phyloP scores from a whole-genome alignment of 805 yeast genomes.

The Myxozyma neglecta region DNA sequence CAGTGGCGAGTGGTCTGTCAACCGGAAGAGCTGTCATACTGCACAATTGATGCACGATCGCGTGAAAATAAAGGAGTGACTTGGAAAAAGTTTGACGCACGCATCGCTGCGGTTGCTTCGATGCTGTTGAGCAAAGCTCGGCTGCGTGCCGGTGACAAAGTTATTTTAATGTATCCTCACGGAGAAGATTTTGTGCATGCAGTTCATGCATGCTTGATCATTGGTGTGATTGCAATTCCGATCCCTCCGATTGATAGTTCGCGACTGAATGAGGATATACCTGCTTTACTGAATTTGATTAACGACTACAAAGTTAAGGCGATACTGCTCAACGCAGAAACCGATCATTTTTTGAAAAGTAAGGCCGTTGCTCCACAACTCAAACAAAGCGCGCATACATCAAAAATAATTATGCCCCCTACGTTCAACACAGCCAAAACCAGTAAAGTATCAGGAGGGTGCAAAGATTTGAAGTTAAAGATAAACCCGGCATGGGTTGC shows the following conservation, averaged over 20 bases:
- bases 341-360: slow-evolving; percentile 65
- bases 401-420: slow-evolving; percentile 47
- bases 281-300: slow-evolving; percentile 63
- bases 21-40: slow-evolving; percentile 77
- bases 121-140: slow-evolving; percentile 67
- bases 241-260: slow-evolving; percentile 67
- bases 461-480: slow-evolving; percentile 33
- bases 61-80: slow-evolving; percentile 55
- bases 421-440: slow-evolving; percentile 68
- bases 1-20: slow-evolving; percentile 74
- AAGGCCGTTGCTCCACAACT: slow-evolving; percentile 63
- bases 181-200: slow-evolving; percentile 85
- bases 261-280: slow-evolving; percentile 70
- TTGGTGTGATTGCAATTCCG: slow-evolving; percentile 79
- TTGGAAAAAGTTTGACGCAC: slow-evolving; percentile 81
- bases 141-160: slow-evolving; percentile 67
- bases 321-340: slow-evolving; percentile 74
- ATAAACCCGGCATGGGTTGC: slow-evolving; percentile 36
- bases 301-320: slow-evolving; percentile 69
- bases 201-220: slow-evolving; percentile 78
- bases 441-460: slow-evolving; percentile 39
- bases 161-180: slow-evolving; percentile 78
- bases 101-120: slow-evolving; percentile 71
- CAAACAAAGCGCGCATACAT: slow-evolving; percentile 45
- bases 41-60: slow-evolving; percentile 44